A percentile compares a stretch with the other conserved stretches of the same genome.
Evolutionary conservation across 2,329 filamentous ascomycete genomes (phyloP).

Genomic region (Lojkania enalia): DNA sequence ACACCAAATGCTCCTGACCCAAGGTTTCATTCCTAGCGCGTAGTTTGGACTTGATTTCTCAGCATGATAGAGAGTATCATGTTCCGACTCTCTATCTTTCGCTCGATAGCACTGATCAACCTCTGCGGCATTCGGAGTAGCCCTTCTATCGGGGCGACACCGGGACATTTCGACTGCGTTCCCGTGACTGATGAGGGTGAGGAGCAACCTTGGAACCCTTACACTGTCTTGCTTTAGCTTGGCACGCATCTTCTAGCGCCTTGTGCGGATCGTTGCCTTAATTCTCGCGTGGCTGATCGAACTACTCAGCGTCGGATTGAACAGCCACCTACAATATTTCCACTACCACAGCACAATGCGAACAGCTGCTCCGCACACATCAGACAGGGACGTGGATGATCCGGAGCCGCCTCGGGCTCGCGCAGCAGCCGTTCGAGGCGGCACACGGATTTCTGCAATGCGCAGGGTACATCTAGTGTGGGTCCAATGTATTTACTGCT

Average conservation of each 20-base stretch:
- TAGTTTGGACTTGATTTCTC: constrained; percentile 3
- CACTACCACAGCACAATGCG: not conserved
- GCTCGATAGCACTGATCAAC: not conserved
- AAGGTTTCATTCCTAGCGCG: constrained; percentile 6
- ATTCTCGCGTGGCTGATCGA: constrained; percentile 23
- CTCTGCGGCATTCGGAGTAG: constrained; percentile 1
- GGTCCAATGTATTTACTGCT: not conserved
- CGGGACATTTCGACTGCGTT: not conserved
- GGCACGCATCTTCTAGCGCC: constrained; percentile 12
- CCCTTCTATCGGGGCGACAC: not conserved
- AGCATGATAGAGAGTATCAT: not conserved
- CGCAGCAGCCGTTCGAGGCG: not conserved
- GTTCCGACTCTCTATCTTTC: not conserved
- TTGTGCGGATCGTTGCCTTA: constrained; percentile 21
- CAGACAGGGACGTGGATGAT: not conserved
- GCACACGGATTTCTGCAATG: not conserved
- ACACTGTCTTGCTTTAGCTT: constrained; percentile 24
- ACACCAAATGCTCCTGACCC: constrained; percentile 13
- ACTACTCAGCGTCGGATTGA: not conserved
- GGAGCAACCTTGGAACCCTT: constrained; percentile 16
- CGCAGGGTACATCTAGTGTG: not conserved
- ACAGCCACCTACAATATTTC: not conserved
- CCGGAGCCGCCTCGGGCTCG: not conserved
- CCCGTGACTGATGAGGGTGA: constrained; percentile 9
- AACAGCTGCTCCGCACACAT: constrained; percentile 6